These are phyloP conservation scores for Pythium vanterpoolii DNA, from an alignment of 352 stramenopile genomes.

Conservation along the genomic window DNA sequence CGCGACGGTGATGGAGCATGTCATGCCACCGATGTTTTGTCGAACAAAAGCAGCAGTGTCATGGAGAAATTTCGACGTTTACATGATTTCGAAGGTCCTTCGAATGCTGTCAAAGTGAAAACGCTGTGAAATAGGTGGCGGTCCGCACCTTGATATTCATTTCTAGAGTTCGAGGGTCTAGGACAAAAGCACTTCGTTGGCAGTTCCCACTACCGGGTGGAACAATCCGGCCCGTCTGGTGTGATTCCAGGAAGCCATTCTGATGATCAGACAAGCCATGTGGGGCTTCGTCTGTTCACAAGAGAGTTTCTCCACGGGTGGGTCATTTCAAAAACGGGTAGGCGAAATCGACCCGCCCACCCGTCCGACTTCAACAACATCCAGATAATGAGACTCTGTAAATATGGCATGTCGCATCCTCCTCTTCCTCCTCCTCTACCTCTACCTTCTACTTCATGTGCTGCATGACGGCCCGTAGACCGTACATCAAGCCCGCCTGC, in stretches of 20 bases:
- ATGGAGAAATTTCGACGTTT: neutral
- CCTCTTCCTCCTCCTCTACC: neutral
- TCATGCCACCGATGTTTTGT: neutral
- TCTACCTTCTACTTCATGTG: constrained; percentile 45
- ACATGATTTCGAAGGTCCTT: neutral
- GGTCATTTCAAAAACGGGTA: neutral
- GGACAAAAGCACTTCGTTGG: neutral
- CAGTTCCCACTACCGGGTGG: neutral
- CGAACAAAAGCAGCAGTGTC: neutral
- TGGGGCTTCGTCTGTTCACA: neutral
- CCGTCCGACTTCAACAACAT: neutral
- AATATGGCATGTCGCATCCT: neutral
- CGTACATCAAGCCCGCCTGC: constrained; percentile 85
- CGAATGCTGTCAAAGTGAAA: neutral
- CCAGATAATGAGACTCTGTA: neutral
- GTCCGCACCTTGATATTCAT: no score
- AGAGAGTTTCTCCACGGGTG: neutral
- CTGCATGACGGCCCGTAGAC: constrained; percentile 80
- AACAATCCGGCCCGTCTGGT: neutral
- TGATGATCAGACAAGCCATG: neutral
- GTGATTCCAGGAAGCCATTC: neutral
- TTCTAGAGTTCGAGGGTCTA: neutral
- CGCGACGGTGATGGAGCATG: neutral
- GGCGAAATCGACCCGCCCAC: neutral
- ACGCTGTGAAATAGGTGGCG: no score